Evolutionary conservation across 2,329 filamentous ascomycete genomes (phyloP).

Genomic region (Pseudopyrenochaeta lycopersici): DNA sequence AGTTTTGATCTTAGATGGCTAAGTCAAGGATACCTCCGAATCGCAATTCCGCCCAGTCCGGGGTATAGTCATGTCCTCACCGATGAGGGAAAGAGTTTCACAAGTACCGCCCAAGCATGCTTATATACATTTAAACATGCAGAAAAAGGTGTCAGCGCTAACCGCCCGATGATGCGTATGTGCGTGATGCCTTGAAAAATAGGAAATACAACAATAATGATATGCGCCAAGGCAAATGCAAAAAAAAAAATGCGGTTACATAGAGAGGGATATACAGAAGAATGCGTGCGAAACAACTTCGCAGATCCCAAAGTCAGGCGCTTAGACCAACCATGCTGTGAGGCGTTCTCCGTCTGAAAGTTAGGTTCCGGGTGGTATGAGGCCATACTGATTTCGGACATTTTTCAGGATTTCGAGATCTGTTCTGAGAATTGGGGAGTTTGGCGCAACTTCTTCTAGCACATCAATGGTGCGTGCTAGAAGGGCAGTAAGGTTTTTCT

Average conservation of each 20-base stretch:
- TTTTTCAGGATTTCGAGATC: slow-evolving; percentile 77
- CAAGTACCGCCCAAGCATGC: slow-evolving; percentile 19
- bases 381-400: slow-evolving; percentile 30
- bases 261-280: slow-evolving; percentile 15
- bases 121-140: slow-evolving; percentile 18
- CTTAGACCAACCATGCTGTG: background rate
- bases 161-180: slow-evolving; percentile 36
- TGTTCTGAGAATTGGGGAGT: slow-evolving; percentile 76
- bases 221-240: slow-evolving; percentile 23
- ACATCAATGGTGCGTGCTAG: slow-evolving; percentile 73
- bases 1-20: background rate
- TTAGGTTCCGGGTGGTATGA: slow-evolving; percentile 7
- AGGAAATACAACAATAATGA: slow-evolving; percentile 10
- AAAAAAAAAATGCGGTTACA: slow-evolving; percentile 7
- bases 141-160: slow-evolving; percentile 34
- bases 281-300: background rate
- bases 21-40: background rate
- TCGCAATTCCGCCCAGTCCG: slow-evolving; percentile 2
- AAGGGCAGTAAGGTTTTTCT: slow-evolving; percentile 32
- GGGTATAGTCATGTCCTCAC: slow-evolving; percentile 18
- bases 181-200: slow-evolving; percentile 17
- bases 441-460: slow-evolving; percentile 72
- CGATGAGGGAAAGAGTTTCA: slow-evolving; percentile 9
- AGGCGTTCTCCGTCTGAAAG: background rate
- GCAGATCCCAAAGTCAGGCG: background rate